Evolutionary conservation across 331 rosid genomes (phyloP).

Genomic region (Acacia pycnantha): DNA sequence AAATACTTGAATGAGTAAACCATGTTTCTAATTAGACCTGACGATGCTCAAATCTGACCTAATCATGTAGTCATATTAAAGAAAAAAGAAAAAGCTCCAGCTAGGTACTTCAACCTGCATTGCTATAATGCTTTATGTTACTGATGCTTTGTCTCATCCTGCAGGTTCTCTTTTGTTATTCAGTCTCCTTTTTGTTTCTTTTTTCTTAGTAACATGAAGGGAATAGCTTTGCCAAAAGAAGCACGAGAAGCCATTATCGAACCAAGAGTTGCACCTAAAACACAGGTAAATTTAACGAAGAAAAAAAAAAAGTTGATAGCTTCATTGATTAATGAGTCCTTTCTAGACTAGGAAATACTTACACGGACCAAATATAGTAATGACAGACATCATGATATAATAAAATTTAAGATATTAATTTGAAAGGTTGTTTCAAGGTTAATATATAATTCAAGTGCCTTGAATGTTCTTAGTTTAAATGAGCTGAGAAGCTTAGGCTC

Average conservation of each 20-base stretch:
- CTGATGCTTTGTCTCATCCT: slow-evolving; percentile 1
- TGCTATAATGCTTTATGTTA: slow-evolving; percentile 1
- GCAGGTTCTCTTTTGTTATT: not conserved
- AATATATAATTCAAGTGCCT: not conserved
- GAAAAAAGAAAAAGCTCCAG: not conserved
- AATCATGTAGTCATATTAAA: too few species aligned
- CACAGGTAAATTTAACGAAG: not conserved
- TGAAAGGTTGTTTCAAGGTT: not conserved
- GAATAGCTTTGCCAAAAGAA: slow-evolving; percentile 16
- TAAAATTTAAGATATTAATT: not conserved
- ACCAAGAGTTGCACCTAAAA: slow-evolving; percentile 5
- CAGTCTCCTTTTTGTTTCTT: not conserved
- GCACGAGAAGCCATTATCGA: not conserved
- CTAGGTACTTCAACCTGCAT: not conserved
- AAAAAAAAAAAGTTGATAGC: not conserved
- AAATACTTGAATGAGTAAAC: not conserved
- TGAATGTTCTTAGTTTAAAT: slow-evolving; percentile 20
- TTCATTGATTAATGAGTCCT: not conserved
- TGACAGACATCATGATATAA: not conserved
- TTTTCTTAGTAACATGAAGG: not conserved
- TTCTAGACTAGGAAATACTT: not conserved
- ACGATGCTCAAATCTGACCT: not conserved
- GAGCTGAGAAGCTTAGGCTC: slow-evolving; percentile 9
- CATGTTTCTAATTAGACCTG: not conserved
- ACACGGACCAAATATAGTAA: not conserved